Conservation (phyloP, 2,329 filamentous ascomycete species). For the Didymella segeticola region DNA sequence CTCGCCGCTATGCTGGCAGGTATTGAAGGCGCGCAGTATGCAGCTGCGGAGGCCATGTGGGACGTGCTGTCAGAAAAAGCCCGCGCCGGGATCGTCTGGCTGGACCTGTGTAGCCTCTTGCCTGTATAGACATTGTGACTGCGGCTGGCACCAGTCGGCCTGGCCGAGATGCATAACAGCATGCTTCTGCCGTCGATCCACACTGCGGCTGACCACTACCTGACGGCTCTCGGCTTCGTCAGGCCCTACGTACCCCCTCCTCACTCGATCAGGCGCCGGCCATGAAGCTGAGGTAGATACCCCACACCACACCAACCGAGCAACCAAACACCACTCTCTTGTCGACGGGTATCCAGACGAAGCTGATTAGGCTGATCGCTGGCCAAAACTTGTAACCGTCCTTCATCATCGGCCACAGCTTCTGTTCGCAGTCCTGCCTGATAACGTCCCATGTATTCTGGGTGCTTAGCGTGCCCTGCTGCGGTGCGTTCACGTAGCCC, state of each 20-base stretch:
- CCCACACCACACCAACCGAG: slow-evolving; percentile 75
- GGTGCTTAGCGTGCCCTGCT: slow-evolving; percentile 35
- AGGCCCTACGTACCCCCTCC: not conserved
- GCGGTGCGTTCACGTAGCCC: slow-evolving; percentile 53
- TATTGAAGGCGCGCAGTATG: slow-evolving; percentile 1
- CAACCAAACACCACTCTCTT: slow-evolving; percentile 74
- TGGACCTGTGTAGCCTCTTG: not conserved
- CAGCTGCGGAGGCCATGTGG: slow-evolving; percentile 3
- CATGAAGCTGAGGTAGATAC: slow-evolving; percentile 74
- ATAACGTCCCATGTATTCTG: slow-evolving; percentile 43
- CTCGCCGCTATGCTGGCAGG: not conserved
- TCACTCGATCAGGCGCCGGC: slow-evolving; percentile 36
- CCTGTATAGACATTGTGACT: not conserved
- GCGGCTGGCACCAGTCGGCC: slow-evolving; percentile 1
- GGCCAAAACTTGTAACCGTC: slow-evolving; percentile 80
- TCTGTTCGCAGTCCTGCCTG: slow-evolving; percentile 46
- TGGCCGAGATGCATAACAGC: slow-evolving; percentile 11
- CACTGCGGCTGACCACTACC: not conserved
- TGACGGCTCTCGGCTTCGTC: not conserved
- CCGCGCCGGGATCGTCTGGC: not conserved
- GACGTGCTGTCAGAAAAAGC: slow-evolving; percentile 6
- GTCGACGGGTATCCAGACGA: slow-evolving; percentile 74
- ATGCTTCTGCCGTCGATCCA: slow-evolving; percentile 1
- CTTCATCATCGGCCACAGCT: slow-evolving; percentile 61
- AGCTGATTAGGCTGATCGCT: slow-evolving; percentile 72